Conservation (phyloP, 176 grass and related monocot genomes). For the Thinopyrum elongatum region DNA sequence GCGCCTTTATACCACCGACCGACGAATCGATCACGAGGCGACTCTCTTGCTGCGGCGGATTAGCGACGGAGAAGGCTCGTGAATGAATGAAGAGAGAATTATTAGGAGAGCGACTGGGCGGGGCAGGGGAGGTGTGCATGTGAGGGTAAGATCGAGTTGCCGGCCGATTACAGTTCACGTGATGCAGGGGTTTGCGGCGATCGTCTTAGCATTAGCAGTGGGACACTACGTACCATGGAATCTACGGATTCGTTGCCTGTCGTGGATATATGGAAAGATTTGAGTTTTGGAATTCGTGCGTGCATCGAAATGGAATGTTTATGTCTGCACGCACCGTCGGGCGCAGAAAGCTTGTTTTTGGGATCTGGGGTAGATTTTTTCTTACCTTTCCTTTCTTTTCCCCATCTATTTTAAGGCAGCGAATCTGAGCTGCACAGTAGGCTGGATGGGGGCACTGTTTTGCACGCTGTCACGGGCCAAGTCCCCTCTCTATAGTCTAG, state of each 20-base stretch:
- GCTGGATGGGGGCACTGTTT: neutral
- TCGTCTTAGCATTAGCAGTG: neutral
- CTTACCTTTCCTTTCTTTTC: neutral
- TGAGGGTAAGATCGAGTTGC: constrained; percentile 18
- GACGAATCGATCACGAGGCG: neutral
- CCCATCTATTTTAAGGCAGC: neutral
- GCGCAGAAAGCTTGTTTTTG: neutral
- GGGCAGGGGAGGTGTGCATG: constrained; percentile 30
- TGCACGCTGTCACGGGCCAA: neutral
- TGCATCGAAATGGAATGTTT: constrained; percentile 24
- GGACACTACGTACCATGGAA: constrained; percentile 17
- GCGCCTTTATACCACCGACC: constrained; percentile 2
- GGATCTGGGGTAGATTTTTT: neutral
- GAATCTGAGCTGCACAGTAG: neutral
- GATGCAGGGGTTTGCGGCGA: constrained; percentile 18
- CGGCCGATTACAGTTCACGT: constrained; percentile 33
- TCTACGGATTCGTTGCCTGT: constrained; percentile 52
- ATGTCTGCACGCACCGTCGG: neutral
- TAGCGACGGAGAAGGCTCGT: neutral
- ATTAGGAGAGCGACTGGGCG: neutral
- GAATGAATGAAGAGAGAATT: constrained; percentile 1
- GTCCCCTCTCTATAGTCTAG: neutral
- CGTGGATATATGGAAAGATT: neutral
- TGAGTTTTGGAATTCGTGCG: constrained; percentile 37
- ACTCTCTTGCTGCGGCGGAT: neutral